A percentile compares a stretch with the other conserved stretches of the same genome.
Conservation (phyloP, 768 basidiomycete genomes). For the Cystobasidium ongulense region DNA sequence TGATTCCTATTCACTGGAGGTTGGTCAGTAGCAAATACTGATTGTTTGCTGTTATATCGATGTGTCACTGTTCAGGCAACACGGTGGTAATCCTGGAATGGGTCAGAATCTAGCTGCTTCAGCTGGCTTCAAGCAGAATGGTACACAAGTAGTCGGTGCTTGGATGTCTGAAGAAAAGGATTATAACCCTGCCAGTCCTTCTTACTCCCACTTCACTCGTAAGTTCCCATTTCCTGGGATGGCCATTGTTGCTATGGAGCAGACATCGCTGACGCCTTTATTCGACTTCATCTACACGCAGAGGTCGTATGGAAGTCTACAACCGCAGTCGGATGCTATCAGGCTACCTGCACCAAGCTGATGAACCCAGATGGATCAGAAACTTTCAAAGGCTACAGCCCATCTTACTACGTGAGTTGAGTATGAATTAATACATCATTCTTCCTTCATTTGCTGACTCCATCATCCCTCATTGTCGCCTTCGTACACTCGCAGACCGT, state of each 20-base stretch:
- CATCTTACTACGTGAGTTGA: constrained; percentile 2
- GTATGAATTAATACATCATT: too few relatives aligned
- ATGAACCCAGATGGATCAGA: constrained; percentile 2
- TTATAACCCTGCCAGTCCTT: constrained; percentile 23
- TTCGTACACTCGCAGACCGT: background rate
- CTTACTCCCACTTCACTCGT: constrained; percentile 30
- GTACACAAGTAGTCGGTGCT: constrained; percentile 1
- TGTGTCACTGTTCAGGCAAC: background rate
- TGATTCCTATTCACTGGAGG: background rate
- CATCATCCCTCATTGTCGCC: background rate
- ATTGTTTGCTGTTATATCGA: background rate
- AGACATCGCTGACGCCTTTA: background rate
- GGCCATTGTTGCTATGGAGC: background rate
- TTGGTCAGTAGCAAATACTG: background rate
- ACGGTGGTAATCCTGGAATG: background rate
- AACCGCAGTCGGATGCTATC: constrained; percentile 16
- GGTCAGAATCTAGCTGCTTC: constrained; percentile 16
- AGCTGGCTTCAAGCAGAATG: background rate
- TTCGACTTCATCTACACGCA: background rate
- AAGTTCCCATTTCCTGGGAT: background rate
- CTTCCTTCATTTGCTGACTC: too few relatives aligned
- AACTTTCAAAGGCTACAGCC: background rate
- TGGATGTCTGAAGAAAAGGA: constrained; percentile 29
- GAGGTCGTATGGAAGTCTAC: constrained; percentile 30
- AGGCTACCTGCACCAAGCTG: constrained; percentile 18